Base-by-base conservation (phyloP, 2,329 filamentous ascomycete species). In the Pseudogymnoascus sp. region DNA sequence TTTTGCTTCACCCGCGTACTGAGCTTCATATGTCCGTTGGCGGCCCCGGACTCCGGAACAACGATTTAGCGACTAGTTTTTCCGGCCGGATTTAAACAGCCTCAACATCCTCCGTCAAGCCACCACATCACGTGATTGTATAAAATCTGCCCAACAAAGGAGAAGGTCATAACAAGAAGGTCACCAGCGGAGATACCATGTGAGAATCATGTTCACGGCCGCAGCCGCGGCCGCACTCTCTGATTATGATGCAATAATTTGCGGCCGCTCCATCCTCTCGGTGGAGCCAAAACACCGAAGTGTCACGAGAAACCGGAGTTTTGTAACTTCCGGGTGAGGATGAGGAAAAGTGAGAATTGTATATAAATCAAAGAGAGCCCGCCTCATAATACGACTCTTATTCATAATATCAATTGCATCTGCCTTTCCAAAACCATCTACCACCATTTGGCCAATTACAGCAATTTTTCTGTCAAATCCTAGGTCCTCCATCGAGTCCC, bases 291-390 rank as follows among this genome's bases (percentile, higher is more conserved):
- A 33, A 33, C 46, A 13, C 46, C 46, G 46, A 33, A 33, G 10
- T 56, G 46, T 56, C 46, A 56, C 46, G 46, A 56, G 46, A n/a
- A 15, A 56, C 4, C 46, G 46, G 46, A 33, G n/a, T 56, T n/a
- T 56, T 15, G 17, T 56, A 56, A 56, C n/a, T 56, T 56, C 46
- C 46, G 46, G 46, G 46, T 33, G 46, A 56, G 29, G 15, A 10
- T 19, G 29, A 33, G n/a, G n/a, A 26, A 56, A 33, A 19, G 19
- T 56, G 46, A 56, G n/a, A 33, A 56, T 56, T 56, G 46, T 33
- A 56, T 56, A 56, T 56, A 56, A 33, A 56, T 56, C 46, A 13
- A 19, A 11, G 26, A 31, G 10, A 56, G 15, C 46, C 46, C 46
- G 9, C 26, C 26, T 33, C 46, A 56, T 29, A 7, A 7, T 33